phyloP scores from a whole-genome alignment of 2,329 filamentous ascomycete species.

The Escovopsis sp. region DNA sequence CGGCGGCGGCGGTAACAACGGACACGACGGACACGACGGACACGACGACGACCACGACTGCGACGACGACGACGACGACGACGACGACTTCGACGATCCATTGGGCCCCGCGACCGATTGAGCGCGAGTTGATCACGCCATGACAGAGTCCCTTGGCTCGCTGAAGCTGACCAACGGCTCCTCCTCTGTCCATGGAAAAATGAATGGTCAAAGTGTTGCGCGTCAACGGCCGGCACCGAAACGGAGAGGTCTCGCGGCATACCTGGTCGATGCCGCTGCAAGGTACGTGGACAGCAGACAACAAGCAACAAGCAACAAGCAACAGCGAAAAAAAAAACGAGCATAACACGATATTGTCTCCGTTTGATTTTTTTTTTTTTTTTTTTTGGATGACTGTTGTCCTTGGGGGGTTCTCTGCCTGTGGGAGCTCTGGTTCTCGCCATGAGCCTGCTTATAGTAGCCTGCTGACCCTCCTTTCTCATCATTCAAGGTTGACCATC shows the following conservation, averaged over 20 bases:
- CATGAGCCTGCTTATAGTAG: slow-evolving; percentile 2
- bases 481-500: slow-evolving; percentile 46
- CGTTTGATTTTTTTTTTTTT: too few relatives aligned
- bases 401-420: neutral
- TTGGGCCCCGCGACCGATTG: slow-evolving; percentile 4
- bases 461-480: too few relatives aligned
- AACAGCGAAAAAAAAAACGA: too few relatives aligned
- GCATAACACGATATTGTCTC: too few relatives aligned
- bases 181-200: slow-evolving; percentile 19
- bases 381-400: too few relatives aligned
- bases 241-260: slow-evolving; percentile 16
- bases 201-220: slow-evolving; percentile 15
- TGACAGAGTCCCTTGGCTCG: slow-evolving; percentile 21
- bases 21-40: neutral
- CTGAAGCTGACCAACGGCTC: slow-evolving; percentile 26
- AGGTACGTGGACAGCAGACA: slow-evolving; percentile 28
- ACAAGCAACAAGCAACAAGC: too few relatives aligned
- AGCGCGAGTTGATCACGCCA: slow-evolving; percentile 13
- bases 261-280: slow-evolving; percentile 34
- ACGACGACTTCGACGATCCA: too few relatives aligned
- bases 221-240: slow-evolving; percentile 11
- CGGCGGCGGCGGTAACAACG: too few relatives aligned
- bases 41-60: neutral
- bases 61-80: neutral
- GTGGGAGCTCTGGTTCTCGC: neutral